Evolutionary conservation across 495 filamentous ascomycete species (phyloP).

Genomic region (Aspergillus indologenus): DNA sequence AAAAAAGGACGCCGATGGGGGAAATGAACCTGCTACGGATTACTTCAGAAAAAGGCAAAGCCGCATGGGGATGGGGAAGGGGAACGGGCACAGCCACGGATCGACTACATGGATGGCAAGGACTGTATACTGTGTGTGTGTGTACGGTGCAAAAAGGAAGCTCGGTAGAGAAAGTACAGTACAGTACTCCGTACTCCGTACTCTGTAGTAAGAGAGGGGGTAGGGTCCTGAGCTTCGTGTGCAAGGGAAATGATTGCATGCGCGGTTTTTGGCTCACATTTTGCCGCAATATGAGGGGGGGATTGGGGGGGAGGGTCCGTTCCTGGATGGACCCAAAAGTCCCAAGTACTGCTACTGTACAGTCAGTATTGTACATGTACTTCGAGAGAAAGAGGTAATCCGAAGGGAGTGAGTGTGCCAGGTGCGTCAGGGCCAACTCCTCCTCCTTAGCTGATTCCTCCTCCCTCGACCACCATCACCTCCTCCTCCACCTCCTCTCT

Average conservation of each 20-base stretch:
- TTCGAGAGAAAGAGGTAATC: background rate
- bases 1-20: slow-evolving; percentile 2
- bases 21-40: background rate
- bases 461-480: too few species aligned
- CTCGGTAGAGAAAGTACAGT: background rate
- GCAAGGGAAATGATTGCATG: background rate
- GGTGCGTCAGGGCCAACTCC: background rate
- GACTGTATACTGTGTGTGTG: background rate
- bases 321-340: background rate
- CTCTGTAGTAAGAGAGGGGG: too few species aligned
- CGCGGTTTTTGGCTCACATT: background rate
- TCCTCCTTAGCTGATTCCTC: background rate
- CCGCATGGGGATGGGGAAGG: background rate
- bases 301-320: background rate
- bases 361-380: too few species aligned
- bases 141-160: background rate
- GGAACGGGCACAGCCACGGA: slow-evolving; percentile 10
- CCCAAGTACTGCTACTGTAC: too few species aligned
- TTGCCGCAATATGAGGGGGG: background rate
- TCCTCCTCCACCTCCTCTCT: too few species aligned
- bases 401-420: background rate
- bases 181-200: too few species aligned
- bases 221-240: background rate
- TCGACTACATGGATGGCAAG: slow-evolving; percentile 12
- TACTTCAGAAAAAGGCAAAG: slow-evolving; percentile 4